phyloP scores from a whole-genome alignment of 257 asterid genomes.

The Ligustrum vulgare region DNA sequence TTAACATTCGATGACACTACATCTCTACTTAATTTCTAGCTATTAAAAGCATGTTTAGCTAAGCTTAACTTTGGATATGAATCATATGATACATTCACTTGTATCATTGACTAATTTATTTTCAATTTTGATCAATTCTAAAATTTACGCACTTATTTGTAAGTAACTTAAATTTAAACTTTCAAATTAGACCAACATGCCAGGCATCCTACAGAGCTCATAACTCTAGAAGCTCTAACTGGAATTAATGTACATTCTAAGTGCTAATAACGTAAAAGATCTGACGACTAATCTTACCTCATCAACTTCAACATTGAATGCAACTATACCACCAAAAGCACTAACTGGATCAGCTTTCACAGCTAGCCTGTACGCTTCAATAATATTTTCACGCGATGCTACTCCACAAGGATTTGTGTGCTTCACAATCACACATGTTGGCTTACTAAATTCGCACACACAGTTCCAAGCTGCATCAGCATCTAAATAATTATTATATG shows the following conservation, averaged over 20 bases:
- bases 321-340: slow-evolving; percentile 99
- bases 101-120: not conserved
- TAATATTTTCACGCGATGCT: slow-evolving; percentile 77
- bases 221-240: not conserved
- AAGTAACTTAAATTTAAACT: not conserved
- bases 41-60: not conserved
- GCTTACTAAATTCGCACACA: slow-evolving; percentile 82
- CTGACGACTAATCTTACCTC: slow-evolving; percentile 56
- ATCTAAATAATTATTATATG: slow-evolving; percentile 86
- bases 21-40: not conserved
- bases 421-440: slow-evolving; percentile 93
- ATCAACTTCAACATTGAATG: slow-evolving; percentile 93
- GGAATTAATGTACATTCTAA: slow-evolving; percentile 11
- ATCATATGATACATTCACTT: not conserved
- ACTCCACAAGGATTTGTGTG: slow-evolving; percentile 99
- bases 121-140: not conserved
- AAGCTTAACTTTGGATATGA: not conserved
- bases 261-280: slow-evolving; percentile 10
- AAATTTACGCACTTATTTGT: not conserved
- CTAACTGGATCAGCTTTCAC: slow-evolving; percentile 98
- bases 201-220: not conserved
- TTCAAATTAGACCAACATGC: not conserved
- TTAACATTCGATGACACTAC: too few relatives aligned
- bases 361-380: slow-evolving; percentile 92
- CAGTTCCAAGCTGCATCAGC: slow-evolving; percentile 99